Base-by-base conservation (phyloP, 495 filamentous ascomycete species). In the Rostrohypoxylon terebratum region DNA sequence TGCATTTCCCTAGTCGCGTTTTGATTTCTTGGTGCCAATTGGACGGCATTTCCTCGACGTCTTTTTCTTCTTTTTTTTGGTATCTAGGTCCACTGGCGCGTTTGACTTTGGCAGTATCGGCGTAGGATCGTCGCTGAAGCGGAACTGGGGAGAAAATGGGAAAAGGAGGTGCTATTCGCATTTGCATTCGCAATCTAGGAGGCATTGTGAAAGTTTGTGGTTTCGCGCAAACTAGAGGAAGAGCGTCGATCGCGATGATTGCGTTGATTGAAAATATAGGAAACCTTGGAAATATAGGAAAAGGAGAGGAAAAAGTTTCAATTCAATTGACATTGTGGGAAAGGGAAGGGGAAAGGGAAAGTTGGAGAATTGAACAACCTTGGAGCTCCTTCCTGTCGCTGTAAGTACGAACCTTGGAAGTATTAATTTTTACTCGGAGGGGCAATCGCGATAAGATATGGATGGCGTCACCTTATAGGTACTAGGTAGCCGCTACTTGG, bases 11-110 rank as follows among this genome's bases (percentile, higher is more conserved):
- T n/a, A 97, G 79, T 44, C 94, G 88, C 10, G 81, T 70, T 71
- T 90, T 92, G 13, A 93, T 87, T 50, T 91, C 87, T 14, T 90
- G 87, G 53, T 96, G 90, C 94, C 94, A 97, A 78, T 89, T 13
- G 14, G 38, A 42, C 38, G 38, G 38, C 13, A 42, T 42, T 42
- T n/a, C 13, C 11, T 42, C 38, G 14, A 2, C n/a, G 2, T 42
- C 38, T 38, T 38, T 38, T 13, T 38, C 34, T 8, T 38, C 10
- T 42, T 3, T 42, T 14, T 42, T n/a, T 4, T n/a, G 38, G 11
- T n/a, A 14, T 13, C 21, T 20, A n/a, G 51, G 20, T n/a, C 31
- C 16, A 34, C 25, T 31, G 2, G 10, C 8, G 1, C 38, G 31
- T n/a, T 33, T 6, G 25, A 40, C 28, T 16, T 40, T 6, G 70